These are phyloP conservation scores for Dendrobium chrysotoxum DNA, from an alignment of 106 monocot species.

Conservation along the genomic window DNA sequence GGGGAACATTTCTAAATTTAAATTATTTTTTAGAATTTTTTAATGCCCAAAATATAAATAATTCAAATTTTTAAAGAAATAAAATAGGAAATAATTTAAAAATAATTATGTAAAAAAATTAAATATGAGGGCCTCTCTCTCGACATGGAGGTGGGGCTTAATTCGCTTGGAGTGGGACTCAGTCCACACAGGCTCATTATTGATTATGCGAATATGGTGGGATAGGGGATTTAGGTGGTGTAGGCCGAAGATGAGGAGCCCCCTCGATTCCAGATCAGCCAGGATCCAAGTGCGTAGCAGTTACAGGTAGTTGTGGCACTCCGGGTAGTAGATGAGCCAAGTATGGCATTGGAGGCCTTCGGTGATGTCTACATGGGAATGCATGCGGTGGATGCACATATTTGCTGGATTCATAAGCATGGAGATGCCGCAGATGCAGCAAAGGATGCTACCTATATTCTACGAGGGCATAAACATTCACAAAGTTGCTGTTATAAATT, in stretches of 20 bases:
- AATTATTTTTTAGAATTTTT: too few relatives aligned
- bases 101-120: too few relatives aligned
- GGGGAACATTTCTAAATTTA: too few relatives aligned
- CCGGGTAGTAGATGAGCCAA: constrained; percentile 43
- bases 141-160: constrained; percentile 56
- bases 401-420: constrained; percentile 50
- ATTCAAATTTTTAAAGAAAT: too few relatives aligned
- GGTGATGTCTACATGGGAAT: constrained; percentile 45
- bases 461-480: constrained; percentile 59
- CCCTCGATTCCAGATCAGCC: constrained; percentile 42
- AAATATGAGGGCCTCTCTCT: constrained; percentile 51
- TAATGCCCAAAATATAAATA: too few relatives aligned
- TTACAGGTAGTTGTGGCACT: constrained; percentile 49
- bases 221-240: constrained; percentile 22
- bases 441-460: constrained; percentile 42
- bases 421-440: constrained; percentile 48
- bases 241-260: constrained; percentile 47
- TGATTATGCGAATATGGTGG: constrained; percentile 24
- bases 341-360: constrained; percentile 41
- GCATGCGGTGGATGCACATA: constrained; percentile 54
- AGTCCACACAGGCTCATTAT: constrained; percentile 72
- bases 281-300: constrained; percentile 43
- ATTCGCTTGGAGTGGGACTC: constrained; percentile 95
- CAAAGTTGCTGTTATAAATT: too few relatives aligned
- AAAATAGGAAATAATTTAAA: too few relatives aligned